Evolutionary conservation across 1,284 basidiomycete genomes (phyloP), one percentile per base, ranked within the genome.

Genomic region (Pseudozyma pruni): DNA sequence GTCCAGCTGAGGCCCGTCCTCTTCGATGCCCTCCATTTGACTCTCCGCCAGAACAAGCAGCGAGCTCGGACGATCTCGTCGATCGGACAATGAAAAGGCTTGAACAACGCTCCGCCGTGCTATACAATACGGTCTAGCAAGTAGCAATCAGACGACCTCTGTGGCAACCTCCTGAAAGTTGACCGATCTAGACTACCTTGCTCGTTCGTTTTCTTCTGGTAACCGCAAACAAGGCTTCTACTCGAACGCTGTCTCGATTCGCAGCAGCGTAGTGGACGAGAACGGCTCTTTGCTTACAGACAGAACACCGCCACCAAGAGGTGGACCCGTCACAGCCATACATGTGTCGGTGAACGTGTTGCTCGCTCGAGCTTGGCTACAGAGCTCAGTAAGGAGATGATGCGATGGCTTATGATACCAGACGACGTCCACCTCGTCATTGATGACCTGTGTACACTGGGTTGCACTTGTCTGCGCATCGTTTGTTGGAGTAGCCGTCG

Each of bases 281-380:
- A n/a, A n/a, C n/a, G n/a, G n/a, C n/a, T 20, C 3, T 9, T 13
- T 40, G 48, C n/a, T n/a, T n/a, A n/a, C n/a, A n/a, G n/a, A n/a
- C n/a, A n/a, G n/a, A n/a, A n/a, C n/a, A n/a, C n/a, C n/a, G n/a
- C n/a, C n/a, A n/a, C 48, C 48, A 50, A 50, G 48, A 27, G 19
- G 16, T 10, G 3, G 19, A 3, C 19, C 23, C 14, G 14, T 23
- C 3, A 49, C 11, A 29, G 4, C 6, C 4, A 1, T n/a, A 10
- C 20, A 9, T 16, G 20, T 10, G 20, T 33, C 48, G 48, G 48
- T 27, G 39, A 50, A 50, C 48, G 48, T 50, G 47, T 13, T 29
- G 19, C 19, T 17, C 23, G 13, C 20, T 19, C 22, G 19, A 4
- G 8, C 11, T 41, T 10, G 9, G n/a, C n/a, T n/a, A 27, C 9